Conservation (phyloP, 441 rosid genomes). For the Erodium texanum region DNA sequence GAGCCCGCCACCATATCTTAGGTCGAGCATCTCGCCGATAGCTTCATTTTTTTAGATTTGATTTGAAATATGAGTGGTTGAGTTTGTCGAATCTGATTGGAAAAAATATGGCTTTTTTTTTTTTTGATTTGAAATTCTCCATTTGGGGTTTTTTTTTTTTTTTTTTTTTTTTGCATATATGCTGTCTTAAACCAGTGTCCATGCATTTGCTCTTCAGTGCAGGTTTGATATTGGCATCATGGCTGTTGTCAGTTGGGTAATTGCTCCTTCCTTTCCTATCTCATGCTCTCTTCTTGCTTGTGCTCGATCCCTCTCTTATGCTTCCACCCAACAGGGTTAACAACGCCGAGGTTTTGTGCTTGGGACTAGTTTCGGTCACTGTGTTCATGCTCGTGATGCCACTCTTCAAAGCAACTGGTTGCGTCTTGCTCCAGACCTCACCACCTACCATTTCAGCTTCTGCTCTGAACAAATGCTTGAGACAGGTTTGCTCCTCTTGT, state of each 20-base stretch:
- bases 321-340: conserved; percentile 47
- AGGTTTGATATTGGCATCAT: conserved; percentile 90
- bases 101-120: no score
- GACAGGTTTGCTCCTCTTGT: conserved; percentile 48
- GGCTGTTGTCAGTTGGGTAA: conserved; percentile 92
- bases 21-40: no score
- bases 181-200: conserved; percentile 28
- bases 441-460: conserved; percentile 84
- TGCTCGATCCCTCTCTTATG: background rate
- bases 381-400: conserved; percentile 86
- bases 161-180: background rate
- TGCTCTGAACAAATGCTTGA: conserved; percentile 73
- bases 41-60: no score
- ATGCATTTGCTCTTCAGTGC: conserved; percentile 59
- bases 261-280: conserved; percentile 13
- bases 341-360: conserved; percentile 86
- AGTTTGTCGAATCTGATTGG: no score
- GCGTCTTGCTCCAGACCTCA: conserved; percentile 85
- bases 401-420: conserved; percentile 65
- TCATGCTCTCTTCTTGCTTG: background rate
- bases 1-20: no score
- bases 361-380: conserved; percentile 74
- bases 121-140: no score
- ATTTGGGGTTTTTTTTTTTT: no score
- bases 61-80: no score